Evolutionary conservation across 129 eudicot genomes (phyloP), one percentile per base, ranked within the genome.

Genomic region (Artemisia annua): DNA sequence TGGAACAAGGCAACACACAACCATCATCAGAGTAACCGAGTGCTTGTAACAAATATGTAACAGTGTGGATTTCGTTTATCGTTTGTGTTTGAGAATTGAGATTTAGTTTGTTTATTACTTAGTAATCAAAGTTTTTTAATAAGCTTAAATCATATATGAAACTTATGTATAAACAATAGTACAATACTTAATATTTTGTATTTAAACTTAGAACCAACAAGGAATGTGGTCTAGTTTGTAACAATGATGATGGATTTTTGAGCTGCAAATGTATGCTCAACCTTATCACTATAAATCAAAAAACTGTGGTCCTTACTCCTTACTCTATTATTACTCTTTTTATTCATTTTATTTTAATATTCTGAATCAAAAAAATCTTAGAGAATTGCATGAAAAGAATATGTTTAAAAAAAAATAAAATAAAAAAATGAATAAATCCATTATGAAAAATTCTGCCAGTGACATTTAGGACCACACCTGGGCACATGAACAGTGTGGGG

Each of bases 21-120:
- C 86, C 49, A 77, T 83, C 78, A 74, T 83, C 78, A 74, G 88
- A 88, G 63, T 72, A 74, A 63, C 24, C 44, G 22, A 52, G 65
- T 63, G 49, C 3, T 52, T 18, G 63, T 35, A 74, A 26, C 43
- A 48, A 53, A 53, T 62, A 63, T 70, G 76, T 70, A 71, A 44
- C 49, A 4, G 73, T 78, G 82, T 78, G 77, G 66, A 71, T 71
- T 78, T 78, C 19, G 52, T 71, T 64, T 55, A 18, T 78, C 20
- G 69, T 48, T 78, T 55, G 67, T 65, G 61, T 71, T 61, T 72
- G 58, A 64, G 72, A 63, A 71, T 53, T 43, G 49, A 20, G 55
- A 43, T 35, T 65, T 73, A 48, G 78, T 61, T 73, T 64, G 78
- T 14, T 15, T 63, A 65, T 70, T 78, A 55, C 73, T 70, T 78